phyloP scores from a whole-genome alignment of 176 grass and related monocot species.

The Oryza glaberrima region DNA sequence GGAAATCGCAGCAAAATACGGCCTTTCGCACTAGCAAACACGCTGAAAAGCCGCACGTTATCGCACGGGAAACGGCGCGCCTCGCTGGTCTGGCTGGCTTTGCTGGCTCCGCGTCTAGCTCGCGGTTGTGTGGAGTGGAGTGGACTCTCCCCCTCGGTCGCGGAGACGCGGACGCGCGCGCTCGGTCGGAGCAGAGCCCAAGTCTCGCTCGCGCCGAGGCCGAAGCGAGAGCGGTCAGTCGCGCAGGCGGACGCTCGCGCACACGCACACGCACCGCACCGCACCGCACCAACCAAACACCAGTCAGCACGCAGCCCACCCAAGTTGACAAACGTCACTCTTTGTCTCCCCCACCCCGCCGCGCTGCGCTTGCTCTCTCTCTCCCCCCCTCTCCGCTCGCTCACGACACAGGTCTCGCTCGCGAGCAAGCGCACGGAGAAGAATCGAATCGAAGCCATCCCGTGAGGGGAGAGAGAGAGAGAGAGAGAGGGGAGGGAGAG shows the following conservation, averaged over 20 bases:
- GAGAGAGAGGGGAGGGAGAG: background rate
- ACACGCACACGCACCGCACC: background rate
- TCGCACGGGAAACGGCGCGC: background rate
- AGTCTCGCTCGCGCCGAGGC: background rate
- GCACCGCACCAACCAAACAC: conserved; percentile 18
- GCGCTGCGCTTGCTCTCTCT: background rate
- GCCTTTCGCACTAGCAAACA: background rate
- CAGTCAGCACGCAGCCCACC: conserved; percentile 40
- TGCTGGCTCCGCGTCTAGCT: background rate
- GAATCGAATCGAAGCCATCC: conserved; percentile 20
- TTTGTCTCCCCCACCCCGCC: conserved; percentile 24
- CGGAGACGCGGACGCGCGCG: background rate
- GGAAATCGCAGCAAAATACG: background rate
- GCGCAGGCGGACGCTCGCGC: background rate
- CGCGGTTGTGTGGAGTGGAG: background rate
- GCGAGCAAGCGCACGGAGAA: conserved; percentile 27
- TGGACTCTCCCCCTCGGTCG: background rate
- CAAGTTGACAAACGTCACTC: conserved; percentile 57
- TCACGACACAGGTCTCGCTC: conserved; percentile 44
- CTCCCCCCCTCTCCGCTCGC: conserved; percentile 9
- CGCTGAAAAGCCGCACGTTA: background rate
- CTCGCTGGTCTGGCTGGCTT: background rate
- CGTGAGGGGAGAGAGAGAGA: background rate
- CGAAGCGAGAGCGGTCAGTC: too few relatives aligned
- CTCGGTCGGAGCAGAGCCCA: background rate